These are phyloP conservation scores for Lactarius akahatsu DNA, from an alignment of 768 basidiomycete species.

Conservation along the genomic window DNA sequence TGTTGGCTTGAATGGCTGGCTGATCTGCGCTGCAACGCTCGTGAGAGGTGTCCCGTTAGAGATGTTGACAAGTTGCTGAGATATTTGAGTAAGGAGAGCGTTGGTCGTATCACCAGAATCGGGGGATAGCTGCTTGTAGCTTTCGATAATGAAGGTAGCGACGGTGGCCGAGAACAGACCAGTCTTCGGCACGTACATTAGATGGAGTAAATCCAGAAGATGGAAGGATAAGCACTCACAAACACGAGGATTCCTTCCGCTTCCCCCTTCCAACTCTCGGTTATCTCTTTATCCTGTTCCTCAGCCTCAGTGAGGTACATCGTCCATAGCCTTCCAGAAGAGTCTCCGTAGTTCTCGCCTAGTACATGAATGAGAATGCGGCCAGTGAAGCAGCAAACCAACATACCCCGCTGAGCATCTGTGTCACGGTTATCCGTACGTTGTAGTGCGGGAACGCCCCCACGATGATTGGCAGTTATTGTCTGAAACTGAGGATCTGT, in stretches of 20 bases:
- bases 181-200: not conserved
- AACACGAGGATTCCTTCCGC: not conserved
- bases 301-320: not conserved
- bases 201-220: too few species aligned
- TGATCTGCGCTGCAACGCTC: not conserved
- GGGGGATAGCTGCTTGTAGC: constrained; percentile 8
- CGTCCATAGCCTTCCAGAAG: not conserved
- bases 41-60: constrained; percentile 2
- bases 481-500: not conserved
- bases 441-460: not conserved
- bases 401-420: not conserved
- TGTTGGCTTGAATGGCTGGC: not conserved
- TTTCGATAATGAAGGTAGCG: constrained; percentile 15
- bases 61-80: constrained; percentile 13
- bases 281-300: not conserved
- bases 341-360: not conserved
- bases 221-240: too few species aligned
- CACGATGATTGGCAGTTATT: not conserved
- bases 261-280: constrained; percentile 1
- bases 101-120: constrained; percentile 10
- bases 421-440: not conserved
- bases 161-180: constrained; percentile 21
- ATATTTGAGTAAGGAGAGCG: constrained; percentile 10
- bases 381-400: not conserved
- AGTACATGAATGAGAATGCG: not conserved